Percentiles rank a stretch among this genome's conserved stretches.
phyloP scores from a whole-genome alignment of 495 filamentous ascomycete species.

The Penicillium bialowiezense region DNA sequence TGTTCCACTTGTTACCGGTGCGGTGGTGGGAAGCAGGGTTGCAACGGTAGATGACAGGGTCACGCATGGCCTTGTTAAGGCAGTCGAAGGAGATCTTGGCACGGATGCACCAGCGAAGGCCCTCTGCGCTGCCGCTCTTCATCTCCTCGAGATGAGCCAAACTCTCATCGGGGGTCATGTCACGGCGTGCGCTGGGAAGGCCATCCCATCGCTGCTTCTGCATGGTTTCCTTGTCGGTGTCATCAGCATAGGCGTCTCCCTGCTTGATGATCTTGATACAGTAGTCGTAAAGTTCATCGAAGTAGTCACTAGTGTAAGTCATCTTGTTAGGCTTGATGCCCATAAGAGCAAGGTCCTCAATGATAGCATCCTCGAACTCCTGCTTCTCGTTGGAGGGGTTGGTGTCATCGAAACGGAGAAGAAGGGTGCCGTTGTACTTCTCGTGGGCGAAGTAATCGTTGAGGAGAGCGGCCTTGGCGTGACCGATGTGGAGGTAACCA shows the following conservation, averaged over 20 bases:
- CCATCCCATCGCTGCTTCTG: constrained; percentile 72
- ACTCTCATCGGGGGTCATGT: constrained; percentile 76
- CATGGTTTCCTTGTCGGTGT: constrained; percentile 87
- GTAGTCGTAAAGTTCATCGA: constrained; percentile 79
- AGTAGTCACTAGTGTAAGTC: constrained; percentile 86
- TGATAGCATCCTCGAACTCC: constrained; percentile 85
- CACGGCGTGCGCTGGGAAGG: constrained; percentile 70
- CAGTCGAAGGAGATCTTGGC: constrained; percentile 83
- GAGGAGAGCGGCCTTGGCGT: constrained; percentile 87
- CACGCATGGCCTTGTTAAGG: constrained; percentile 82
- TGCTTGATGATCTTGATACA: constrained; percentile 75
- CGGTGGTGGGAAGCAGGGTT: constrained; percentile 78
- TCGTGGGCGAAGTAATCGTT: constrained; percentile 94
- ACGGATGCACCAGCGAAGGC: constrained; percentile 77
- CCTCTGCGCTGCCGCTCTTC: constrained; percentile 75
- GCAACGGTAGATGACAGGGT: constrained; percentile 94
- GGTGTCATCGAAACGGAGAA: constrained; percentile 88
- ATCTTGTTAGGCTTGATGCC: constrained; percentile 78
- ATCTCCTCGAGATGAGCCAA: constrained; percentile 81
- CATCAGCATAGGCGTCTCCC: constrained; percentile 85
- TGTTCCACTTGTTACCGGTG: constrained; percentile 85
- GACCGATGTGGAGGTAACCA: constrained; percentile 91
- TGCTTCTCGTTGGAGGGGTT: constrained; percentile 92
- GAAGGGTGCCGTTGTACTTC: constrained; percentile 78
- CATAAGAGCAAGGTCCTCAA: constrained; percentile 82